These are phyloP conservation scores for Verticillium nonalfalfae DNA, from an alignment of 2,329 filamentous ascomycete genomes.

Conservation along the genomic window DNA sequence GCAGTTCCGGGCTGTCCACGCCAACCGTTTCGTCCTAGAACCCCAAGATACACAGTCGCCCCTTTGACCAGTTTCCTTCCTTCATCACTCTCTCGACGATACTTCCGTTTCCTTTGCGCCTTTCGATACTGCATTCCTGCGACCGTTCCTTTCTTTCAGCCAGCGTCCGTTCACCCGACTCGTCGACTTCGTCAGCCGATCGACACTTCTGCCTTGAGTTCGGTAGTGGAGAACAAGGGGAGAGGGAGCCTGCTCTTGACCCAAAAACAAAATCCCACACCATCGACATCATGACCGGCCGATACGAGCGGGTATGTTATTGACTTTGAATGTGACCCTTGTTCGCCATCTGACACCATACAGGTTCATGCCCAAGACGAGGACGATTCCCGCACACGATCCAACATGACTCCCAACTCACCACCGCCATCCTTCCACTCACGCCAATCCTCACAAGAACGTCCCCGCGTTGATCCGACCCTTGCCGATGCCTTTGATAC, in stretches of 20 bases:
- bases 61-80: background rate
- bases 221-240: background rate
- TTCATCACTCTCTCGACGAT: background rate
- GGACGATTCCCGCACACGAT: constrained; percentile 36
- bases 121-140: background rate
- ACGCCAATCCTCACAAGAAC: constrained; percentile 54
- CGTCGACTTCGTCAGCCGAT: background rate
- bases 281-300: constrained; percentile 38
- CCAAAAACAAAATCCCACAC: background rate
- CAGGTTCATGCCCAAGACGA: constrained; percentile 56
- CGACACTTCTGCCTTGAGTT: background rate
- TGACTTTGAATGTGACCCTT: background rate
- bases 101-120: background rate
- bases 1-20: background rate
- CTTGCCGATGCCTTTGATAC: constrained; percentile 90
- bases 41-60: background rate
- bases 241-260: background rate
- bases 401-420: constrained; percentile 39
- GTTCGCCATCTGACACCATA: constrained; percentile 12
- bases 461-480: constrained; percentile 60
- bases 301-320: constrained; percentile 51
- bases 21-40: background rate
- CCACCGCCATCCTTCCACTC: constrained; percentile 85
- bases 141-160: background rate
- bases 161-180: background rate